Percentiles rank a stretch among this genome's conserved stretches.
These are phyloP conservation scores for Fusarium secorum DNA, from an alignment of 2,329 filamentous ascomycete species.

Conservation along the genomic window DNA sequence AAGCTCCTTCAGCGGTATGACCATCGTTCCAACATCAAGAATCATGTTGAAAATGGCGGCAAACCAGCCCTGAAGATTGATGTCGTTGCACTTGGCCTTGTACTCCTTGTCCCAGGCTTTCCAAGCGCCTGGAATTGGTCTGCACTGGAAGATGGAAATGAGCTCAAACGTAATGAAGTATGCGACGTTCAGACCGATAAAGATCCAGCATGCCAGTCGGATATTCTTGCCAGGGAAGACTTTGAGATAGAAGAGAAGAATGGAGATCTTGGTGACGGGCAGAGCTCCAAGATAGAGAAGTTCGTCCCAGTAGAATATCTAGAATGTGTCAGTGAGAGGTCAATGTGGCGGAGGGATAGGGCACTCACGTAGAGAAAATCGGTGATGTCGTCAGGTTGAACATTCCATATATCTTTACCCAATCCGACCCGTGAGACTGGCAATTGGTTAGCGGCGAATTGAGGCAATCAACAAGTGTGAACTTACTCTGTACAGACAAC, in stretches of 20 bases:
- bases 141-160: constrained; percentile 56
- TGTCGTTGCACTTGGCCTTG: constrained; percentile 55
- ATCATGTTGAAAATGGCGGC: constrained; percentile 58
- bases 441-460: accelerated
- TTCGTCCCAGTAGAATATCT: constrained; percentile 16
- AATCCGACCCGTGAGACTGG: neutral
- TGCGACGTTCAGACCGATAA: constrained; percentile 25
- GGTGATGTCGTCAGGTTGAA: constrained; percentile 3
- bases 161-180: constrained; percentile 41
- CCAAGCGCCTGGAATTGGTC: constrained; percentile 59
- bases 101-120: constrained; percentile 55
- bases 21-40: constrained; percentile 50
- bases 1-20: constrained; percentile 5
- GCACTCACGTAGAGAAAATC: constrained; percentile 1
- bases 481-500: neutral
- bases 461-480: accelerated
- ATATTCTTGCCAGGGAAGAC: constrained; percentile 3
- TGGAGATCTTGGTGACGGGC: constrained; percentile 5
- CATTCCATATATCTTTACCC: constrained; percentile 13
- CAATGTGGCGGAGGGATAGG: accelerated
- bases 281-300: constrained; percentile 9
- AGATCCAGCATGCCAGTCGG: neutral
- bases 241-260: constrained; percentile 15
- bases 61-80: constrained; percentile 57
- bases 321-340: accelerated